Conservation (phyloP, 1,139 yeast genomes). For the Yamadazyma songkhlaensis region DNA sequence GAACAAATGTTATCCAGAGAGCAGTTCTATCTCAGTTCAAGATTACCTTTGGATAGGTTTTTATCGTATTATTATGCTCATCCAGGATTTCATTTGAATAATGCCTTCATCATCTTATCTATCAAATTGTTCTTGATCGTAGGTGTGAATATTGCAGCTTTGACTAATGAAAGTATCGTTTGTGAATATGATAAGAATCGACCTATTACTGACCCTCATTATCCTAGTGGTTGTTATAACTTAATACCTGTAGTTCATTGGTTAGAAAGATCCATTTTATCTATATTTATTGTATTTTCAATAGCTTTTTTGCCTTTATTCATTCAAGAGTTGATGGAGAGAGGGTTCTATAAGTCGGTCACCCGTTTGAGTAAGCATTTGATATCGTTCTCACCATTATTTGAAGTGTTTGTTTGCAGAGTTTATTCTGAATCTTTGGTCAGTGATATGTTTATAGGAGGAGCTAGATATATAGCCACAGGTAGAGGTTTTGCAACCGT, state of each 20-base stretch:
- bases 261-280: slow-evolving; percentile 47
- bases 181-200: slow-evolving; percentile 44
- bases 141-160: slow-evolving; percentile 46
- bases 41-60: slow-evolving; percentile 49
- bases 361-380: slow-evolving; percentile 46
- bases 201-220: slow-evolving; percentile 47
- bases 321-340: slow-evolving; percentile 50
- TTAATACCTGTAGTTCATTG: slow-evolving; percentile 49
- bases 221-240: slow-evolving; percentile 47
- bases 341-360: slow-evolving; percentile 46
- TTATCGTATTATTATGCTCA: slow-evolving; percentile 55
- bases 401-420: slow-evolving; percentile 53
- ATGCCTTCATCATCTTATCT: slow-evolving; percentile 48
- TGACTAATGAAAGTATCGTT: slow-evolving; percentile 41
- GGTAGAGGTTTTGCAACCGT: slow-evolving; percentile 36
- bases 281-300: slow-evolving; percentile 48
- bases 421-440: slow-evolving; percentile 48
- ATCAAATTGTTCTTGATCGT: slow-evolving; percentile 46
- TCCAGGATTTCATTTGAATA: slow-evolving; percentile 55
- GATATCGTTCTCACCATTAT: slow-evolving; percentile 49
- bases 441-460: slow-evolving; percentile 49
- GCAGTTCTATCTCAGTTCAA: slow-evolving; percentile 48
- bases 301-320: slow-evolving; percentile 51
- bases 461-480: slow-evolving; percentile 33
- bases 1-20: slow-evolving; percentile 55